Conservation (phyloP, 148 eudicot species). For the Rhododendron ovatum region DNA sequence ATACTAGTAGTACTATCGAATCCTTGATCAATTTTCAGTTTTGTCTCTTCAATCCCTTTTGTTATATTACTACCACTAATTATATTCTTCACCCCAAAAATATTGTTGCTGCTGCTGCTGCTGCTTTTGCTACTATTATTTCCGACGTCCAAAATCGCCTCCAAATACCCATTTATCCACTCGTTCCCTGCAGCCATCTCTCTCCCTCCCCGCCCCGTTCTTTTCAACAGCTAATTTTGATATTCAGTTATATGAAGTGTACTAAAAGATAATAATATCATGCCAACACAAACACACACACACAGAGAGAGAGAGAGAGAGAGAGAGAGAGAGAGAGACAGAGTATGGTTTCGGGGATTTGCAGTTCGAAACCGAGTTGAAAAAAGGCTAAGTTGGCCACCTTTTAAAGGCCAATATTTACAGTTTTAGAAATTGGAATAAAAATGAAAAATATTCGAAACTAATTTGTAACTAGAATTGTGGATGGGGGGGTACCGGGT, state of each 20-base stretch:
- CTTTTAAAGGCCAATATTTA: conserved; percentile 17
- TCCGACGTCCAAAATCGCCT: conserved; percentile 47
- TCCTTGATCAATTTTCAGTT: conserved; percentile 22
- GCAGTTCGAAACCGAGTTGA: neutral
- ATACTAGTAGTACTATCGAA: neutral
- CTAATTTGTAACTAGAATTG: neutral
- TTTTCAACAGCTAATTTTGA: neutral
- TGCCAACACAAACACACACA: neutral
- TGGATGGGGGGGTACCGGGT: neutral
- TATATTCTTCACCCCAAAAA: neutral
- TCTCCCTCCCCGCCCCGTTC: neutral
- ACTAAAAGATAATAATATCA: neutral
- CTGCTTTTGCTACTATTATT: conserved; percentile 6
- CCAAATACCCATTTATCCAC: conserved; percentile 58
- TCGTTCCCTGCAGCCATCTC: conserved; percentile 38
- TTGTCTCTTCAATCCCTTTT: conserved; percentile 24
- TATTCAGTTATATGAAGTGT: neutral
- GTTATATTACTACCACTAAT: neutral
- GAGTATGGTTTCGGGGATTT: neutral
- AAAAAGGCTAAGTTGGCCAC: neutral
- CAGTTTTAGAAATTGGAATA: neutral
- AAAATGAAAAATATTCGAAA: neutral
- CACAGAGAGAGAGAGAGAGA: conserved; percentile 16
- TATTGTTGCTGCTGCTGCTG: neutral
- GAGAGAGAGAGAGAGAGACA: neutral